phyloP scores from a whole-genome alignment of 2,329 filamentous ascomycete species.

The Ilyonectria robusta region DNA sequence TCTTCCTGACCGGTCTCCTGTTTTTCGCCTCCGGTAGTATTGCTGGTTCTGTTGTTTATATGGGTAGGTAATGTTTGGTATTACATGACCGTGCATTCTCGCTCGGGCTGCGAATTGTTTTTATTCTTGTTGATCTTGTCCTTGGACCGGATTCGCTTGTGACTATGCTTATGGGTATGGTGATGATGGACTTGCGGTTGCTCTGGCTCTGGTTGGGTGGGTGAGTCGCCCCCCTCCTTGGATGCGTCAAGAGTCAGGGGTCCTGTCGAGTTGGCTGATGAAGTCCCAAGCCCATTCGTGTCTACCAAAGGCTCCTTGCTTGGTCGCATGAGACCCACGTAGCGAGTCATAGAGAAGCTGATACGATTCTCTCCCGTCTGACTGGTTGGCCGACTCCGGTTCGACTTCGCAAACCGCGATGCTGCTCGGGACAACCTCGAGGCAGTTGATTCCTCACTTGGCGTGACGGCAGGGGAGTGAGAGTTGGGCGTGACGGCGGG shows the following conservation, averaged over 20 bases:
- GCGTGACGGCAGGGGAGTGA: constrained; percentile 58
- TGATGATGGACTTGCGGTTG: constrained; percentile 33
- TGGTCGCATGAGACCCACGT: constrained; percentile 65
- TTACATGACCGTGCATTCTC: constrained; percentile 66
- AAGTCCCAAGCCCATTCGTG: constrained; percentile 42
- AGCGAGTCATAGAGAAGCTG: constrained; percentile 70
- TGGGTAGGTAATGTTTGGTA: neutral
- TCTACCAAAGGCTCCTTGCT: constrained; percentile 63
- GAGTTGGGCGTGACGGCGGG: constrained; percentile 55
- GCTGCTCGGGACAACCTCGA: constrained; percentile 71
- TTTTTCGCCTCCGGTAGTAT: neutral
- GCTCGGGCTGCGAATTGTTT: constrained; percentile 56
- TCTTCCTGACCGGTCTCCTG: neutral
- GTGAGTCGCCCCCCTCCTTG: constrained; percentile 41
- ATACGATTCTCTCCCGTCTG: constrained; percentile 72
- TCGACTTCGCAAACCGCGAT: constrained; percentile 65
- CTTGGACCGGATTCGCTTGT: constrained; percentile 57
- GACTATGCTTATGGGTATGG: constrained; percentile 51
- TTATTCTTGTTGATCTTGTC: constrained; percentile 58
- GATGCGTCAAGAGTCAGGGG: constrained; percentile 44
- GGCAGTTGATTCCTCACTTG: constrained; percentile 67
- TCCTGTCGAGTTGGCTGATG: constrained; percentile 46
- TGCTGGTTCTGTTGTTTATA: constrained; percentile 4
- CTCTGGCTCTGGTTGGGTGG: constrained; percentile 42
- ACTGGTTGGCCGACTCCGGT: constrained; percentile 69